Evolutionary conservation across 352 stramenopile species (phyloP), one percentile per base, ranked within the genome.

Genomic region (Globisporangium echinulatum): DNA sequence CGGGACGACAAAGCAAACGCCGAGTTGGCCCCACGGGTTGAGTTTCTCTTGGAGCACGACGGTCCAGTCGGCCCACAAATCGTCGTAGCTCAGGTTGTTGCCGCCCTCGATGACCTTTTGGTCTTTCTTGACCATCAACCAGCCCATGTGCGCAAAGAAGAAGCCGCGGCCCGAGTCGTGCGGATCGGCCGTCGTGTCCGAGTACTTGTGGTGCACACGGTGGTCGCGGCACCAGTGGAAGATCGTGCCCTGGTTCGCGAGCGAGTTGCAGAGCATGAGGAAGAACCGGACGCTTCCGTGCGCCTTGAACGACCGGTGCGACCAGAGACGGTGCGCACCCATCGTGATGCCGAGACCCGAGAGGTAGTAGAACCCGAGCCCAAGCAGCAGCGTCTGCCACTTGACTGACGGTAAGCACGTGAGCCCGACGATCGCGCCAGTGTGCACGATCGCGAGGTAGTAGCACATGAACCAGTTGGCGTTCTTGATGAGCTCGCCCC

Each of bases 81-180:
- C 97, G 53, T 92, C 88, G 70, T 97, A 99, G 73, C 98, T 97
- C 64, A 99, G 87, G 67, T 98, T 97, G 13, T 78, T 85, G 49
- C 86, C 85, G 42, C 84, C 85, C 38, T 94, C 87, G 33, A 96
- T 70, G 54, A 99, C 92, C 25, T 25, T 25, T 25, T 25, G 77
- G 74, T 99, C 89, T 74, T 99, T 99, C 82, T 99, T 99, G 33
- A 99, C 80, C 40, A 98, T 87, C 10, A 99, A 71, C 97, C 97
- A 99, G 55, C 97, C 97, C 83, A 99, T 98, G 81, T 99, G 97
- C 9, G 97, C 89, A 69, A 98, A 99, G 83, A 99, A 99, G 69
- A 99, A 99, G 49, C 97, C 97, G n/a, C 95, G 84, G 36, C 78
- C 96, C 8, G 97, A 97, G 75, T 99, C 89, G 82, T 99, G 97